phyloP scores from a whole-genome alignment of 805 yeast genomes.

The Torulaspora gathmanii region DNA sequence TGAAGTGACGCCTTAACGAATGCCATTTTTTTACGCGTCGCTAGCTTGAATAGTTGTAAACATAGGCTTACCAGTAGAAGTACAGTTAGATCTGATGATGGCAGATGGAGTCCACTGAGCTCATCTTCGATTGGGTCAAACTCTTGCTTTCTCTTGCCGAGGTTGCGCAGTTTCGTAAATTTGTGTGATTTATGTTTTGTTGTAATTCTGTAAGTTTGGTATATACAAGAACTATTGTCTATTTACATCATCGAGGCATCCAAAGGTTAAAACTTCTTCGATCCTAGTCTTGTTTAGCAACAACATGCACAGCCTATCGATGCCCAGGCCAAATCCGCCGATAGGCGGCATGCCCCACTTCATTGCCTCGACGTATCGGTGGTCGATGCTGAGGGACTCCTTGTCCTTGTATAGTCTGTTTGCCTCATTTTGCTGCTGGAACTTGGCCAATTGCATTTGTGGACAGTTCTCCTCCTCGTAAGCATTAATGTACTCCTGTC shows the following conservation, averaged over 20 bases:
- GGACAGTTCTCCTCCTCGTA: conserved; percentile 97
- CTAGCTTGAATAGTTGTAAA: neutral
- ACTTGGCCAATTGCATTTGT: conserved; percentile 58
- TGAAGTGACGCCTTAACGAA: neutral
- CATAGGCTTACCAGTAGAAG: neutral
- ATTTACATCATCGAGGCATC: conserved; percentile 63
- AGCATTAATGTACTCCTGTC: conserved; percentile 82
- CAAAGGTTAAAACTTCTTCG: conserved; percentile 71
- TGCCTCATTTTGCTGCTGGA: conserved; percentile 50
- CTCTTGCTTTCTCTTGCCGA: neutral
- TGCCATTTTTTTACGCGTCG: neutral
- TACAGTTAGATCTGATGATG: neutral
- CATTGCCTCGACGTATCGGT: conserved; percentile 66
- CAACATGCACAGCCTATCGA: conserved; percentile 83
- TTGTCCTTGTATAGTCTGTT: conserved; percentile 48
- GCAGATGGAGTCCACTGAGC: neutral
- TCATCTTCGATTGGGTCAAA: neutral
- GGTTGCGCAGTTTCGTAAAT: neutral
- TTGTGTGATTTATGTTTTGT: conserved; percentile 1
- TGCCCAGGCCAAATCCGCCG: conserved; percentile 96
- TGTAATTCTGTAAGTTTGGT: neutral
- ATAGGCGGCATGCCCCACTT: conserved; percentile 96
- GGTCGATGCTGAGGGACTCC: conserved; percentile 65
- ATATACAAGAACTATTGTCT: conserved; percentile 43
- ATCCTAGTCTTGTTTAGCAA: conserved; percentile 61